Evolutionary conservation across 768 basidiomycete genomes (phyloP).

Genomic region (Coprinopsis sp.): DNA sequence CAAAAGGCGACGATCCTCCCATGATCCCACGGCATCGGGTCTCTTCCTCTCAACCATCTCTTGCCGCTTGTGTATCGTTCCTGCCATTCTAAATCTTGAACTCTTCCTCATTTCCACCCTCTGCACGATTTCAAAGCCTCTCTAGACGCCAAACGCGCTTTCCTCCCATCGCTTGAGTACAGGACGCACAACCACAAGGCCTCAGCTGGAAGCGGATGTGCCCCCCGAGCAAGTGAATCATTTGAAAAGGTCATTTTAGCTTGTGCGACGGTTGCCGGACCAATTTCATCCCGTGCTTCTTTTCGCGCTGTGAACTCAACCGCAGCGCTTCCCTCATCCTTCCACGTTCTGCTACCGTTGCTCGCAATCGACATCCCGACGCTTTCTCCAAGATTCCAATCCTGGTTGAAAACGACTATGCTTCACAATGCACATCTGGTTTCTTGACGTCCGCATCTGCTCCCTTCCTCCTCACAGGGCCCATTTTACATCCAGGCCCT

Average conservation of each 20-base stretch:
- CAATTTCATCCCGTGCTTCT: no score
- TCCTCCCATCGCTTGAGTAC: constrained; percentile 43
- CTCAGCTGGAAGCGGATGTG: constrained; percentile 61
- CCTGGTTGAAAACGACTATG: constrained; percentile 93
- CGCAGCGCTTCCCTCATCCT: no score
- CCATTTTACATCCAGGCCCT: constrained; percentile 71
- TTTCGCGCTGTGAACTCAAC: no score
- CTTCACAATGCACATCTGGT: constrained; percentile 91
- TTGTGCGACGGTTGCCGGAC: no score
- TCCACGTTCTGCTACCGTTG: no score
- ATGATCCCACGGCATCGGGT: no score
- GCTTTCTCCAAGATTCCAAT: constrained; percentile 93
- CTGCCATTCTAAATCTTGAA: no score
- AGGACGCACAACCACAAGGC: constrained; percentile 61
- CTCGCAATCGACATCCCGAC: no score
- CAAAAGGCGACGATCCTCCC: no score
- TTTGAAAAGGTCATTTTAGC: constrained; percentile 60
- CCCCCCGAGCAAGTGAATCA: constrained; percentile 49
- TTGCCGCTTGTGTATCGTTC: no score
- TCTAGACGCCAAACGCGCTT: constrained; percentile 39
- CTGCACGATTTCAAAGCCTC: constrained; percentile 46
- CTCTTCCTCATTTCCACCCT: no score
- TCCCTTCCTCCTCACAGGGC: constrained; percentile 68
- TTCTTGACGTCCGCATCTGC: constrained; percentile 83
- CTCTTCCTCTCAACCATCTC: no score